phyloP scores from a whole-genome alignment of 345 rosid genomes.

The Psidium friedrichsthalianum region DNA sequence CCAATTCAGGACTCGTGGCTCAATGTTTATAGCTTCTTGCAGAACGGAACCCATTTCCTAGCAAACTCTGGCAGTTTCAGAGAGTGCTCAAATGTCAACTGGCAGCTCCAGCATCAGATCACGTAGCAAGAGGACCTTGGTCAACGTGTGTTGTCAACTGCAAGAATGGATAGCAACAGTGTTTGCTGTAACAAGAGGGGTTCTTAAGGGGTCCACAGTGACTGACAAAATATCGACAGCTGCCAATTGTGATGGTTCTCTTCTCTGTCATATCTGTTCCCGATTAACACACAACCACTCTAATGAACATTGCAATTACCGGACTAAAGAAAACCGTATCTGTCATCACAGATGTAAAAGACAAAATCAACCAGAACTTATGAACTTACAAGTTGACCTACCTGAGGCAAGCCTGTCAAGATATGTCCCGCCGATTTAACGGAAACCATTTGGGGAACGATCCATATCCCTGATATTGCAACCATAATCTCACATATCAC shows the following conservation, averaged over 20 bases:
- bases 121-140: constrained; percentile 81
- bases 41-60: constrained; percentile 84
- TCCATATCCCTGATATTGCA: constrained; percentile 93
- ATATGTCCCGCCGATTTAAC: constrained; percentile 80
- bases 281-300: neutral
- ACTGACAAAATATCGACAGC: constrained; percentile 91
- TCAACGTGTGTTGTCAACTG: constrained; percentile 93
- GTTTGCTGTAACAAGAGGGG: constrained; percentile 94
- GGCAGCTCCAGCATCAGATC: constrained; percentile 92
- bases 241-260: constrained; percentile 74
- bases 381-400: neutral
- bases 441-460: constrained; percentile 95
- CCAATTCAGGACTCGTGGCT: constrained; percentile 94
- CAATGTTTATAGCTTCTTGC: constrained; percentile 66
- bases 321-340: neutral
- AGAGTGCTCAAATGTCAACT: constrained; percentile 80
- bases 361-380: neutral
- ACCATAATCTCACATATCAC: constrained; percentile 97
- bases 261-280: constrained; percentile 64
- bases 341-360: neutral
- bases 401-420: constrained; percentile 91
- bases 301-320: neutral
- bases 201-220: constrained; percentile 89
- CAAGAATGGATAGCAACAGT: constrained; percentile 81
- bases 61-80: constrained; percentile 91